Percentiles rank a stretch among this genome's conserved stretches.
These are phyloP conservation scores for Aspergillus fischeri DNA, from an alignment of 2,329 filamentous ascomycete genomes.

Conservation along the genomic window DNA sequence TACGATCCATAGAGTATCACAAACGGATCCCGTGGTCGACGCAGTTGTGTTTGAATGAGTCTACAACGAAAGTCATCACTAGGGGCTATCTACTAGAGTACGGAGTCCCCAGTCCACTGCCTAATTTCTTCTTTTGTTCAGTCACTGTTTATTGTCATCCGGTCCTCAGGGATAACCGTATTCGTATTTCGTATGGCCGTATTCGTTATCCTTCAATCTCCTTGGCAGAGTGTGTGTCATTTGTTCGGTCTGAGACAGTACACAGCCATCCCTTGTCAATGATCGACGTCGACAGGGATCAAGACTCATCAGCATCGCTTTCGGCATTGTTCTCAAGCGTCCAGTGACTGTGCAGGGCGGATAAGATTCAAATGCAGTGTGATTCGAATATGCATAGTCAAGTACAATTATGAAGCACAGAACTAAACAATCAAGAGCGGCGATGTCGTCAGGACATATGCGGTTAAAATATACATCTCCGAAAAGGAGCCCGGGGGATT, in stretches of 20 bases:
- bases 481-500: conserved; percentile 13
- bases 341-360: background rate
- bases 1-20: background rate
- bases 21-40: background rate
- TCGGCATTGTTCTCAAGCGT: background rate
- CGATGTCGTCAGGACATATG: conserved; percentile 53
- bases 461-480: conserved; percentile 65
- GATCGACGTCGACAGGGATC: background rate
- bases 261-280: background rate
- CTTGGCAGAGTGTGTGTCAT: background rate
- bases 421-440: conserved; percentile 53
- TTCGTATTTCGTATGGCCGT: background rate
- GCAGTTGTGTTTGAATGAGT: background rate
- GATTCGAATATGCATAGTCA: conserved; percentile 1
- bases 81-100: background rate
- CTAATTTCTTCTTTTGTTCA: background rate
- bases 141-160: background rate
- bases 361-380: background rate
- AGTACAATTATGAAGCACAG: conserved; percentile 13
- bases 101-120: background rate
- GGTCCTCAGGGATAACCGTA: background rate
- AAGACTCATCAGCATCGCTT: background rate
- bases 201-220: background rate
- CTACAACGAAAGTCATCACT: background rate
- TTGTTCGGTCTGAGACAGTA: background rate